Evolutionary conservation across 306 rosid genomes (phyloP).

Genomic region (Prunus mongolica): DNA sequence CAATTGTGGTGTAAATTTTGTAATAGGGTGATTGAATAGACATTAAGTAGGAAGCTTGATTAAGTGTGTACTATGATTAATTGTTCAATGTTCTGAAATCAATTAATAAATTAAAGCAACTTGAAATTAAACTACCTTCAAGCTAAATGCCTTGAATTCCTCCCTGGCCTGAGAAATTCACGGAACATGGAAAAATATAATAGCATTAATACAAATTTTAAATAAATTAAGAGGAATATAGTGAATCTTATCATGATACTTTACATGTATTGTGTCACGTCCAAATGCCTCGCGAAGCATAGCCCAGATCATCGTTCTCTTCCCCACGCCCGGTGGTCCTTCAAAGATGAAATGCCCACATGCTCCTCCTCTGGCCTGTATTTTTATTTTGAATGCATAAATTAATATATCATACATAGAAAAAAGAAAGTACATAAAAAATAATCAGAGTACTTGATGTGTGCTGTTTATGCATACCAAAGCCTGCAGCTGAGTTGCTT

Average conservation of each 20-base stretch:
- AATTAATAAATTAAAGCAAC: background rate
- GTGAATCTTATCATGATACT: background rate
- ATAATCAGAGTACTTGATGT: background rate
- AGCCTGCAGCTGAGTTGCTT: slow-evolving; percentile 43
- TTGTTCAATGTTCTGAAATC: background rate
- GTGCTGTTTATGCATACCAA: slow-evolving; percentile 27
- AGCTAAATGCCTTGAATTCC: slow-evolving; percentile 38
- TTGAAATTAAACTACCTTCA: slow-evolving; percentile 42
- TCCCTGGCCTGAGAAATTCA: slow-evolving; percentile 42
- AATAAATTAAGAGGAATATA: background rate
- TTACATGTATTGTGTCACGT: slow-evolving; percentile 40
- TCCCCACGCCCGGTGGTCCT: slow-evolving; percentile 79
- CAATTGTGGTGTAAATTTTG: background rate
- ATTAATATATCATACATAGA: background rate
- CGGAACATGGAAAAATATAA: background rate
- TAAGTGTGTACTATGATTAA: no score
- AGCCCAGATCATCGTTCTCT: slow-evolving; percentile 82
- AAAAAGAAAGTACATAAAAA: background rate
- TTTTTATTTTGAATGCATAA: background rate
- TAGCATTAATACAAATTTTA: background rate
- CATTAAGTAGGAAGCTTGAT: no score
- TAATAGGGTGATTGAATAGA: background rate
- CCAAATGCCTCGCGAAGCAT: slow-evolving; percentile 75
- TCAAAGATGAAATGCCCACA: slow-evolving; percentile 72
- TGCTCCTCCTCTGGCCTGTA: slow-evolving; percentile 39